Evolutionary conservation across 2,329 filamentous ascomycete genomes (phyloP).

Genomic region (Calonectria pauciramosa): DNA sequence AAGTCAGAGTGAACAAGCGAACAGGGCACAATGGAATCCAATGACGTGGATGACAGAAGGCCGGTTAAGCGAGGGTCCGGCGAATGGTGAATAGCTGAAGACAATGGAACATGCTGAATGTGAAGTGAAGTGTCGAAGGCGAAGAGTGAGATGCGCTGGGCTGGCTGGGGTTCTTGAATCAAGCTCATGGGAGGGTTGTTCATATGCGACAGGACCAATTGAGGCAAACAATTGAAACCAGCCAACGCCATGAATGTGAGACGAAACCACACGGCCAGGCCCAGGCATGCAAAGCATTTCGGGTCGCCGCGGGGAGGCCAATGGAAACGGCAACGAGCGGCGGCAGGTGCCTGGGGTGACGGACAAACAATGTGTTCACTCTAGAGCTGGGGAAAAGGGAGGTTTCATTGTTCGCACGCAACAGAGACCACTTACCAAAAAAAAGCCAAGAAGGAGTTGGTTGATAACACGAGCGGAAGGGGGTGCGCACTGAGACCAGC

Average conservation of each 20-base stretch:
- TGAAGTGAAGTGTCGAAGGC: background rate
- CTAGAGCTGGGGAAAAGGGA: background rate
- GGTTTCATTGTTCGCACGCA: background rate
- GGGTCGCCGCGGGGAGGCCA: background rate
- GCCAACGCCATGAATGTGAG: conserved; percentile 3
- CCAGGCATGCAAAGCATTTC: conserved; percentile 12
- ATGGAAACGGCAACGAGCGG: background rate
- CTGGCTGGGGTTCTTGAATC: conserved; percentile 9
- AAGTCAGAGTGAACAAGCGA: background rate
- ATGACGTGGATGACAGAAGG: background rate
- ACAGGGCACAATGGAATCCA: background rate
- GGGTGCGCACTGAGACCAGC: conserved; percentile 20
- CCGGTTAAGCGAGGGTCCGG: background rate
- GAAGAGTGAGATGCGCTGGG: conserved; percentile 17
- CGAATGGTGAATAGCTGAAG: conserved; percentile 18
- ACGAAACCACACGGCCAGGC: conserved; percentile 16
- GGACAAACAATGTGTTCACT: background rate
- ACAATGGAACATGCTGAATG: conserved; percentile 1
- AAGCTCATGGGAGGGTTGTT: background rate
- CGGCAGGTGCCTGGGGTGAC: background rate
- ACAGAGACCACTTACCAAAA: conserved; percentile 15
- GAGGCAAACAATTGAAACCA: background rate
- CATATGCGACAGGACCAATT: background rate
- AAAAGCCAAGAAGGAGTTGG: background rate
- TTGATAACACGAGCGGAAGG: background rate